Conservation (phyloP, 805 yeast genomes). For the Candida sphagnicola region DNA sequence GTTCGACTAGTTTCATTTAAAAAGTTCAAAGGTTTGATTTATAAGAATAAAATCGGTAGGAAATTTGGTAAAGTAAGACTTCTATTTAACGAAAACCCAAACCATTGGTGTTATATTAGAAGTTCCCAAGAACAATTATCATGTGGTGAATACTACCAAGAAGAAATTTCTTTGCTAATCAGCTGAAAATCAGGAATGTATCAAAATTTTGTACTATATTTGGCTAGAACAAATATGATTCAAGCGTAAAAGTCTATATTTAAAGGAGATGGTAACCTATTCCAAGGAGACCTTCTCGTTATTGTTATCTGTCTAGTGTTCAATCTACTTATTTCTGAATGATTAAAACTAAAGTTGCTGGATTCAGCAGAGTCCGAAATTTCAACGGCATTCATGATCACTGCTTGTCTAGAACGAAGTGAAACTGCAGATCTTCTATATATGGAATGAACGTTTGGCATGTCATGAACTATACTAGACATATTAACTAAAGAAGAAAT, state of each 20-base stretch:
- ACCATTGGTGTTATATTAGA: neutral
- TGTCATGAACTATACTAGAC: neutral
- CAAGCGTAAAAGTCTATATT: conserved; percentile 3
- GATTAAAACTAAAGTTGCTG: conserved; percentile 6
- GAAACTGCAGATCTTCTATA: neutral
- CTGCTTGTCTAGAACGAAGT: neutral
- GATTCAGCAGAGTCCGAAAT: neutral
- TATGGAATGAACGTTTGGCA: neutral
- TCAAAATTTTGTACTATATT: no score
- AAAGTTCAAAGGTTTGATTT: conserved; percentile 2
- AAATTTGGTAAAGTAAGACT: neutral
- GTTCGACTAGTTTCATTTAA: neutral
- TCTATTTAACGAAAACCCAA: conserved; percentile 1
- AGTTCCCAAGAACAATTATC: neutral
- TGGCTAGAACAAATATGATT: no score
- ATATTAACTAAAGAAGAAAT: conserved; percentile 1
- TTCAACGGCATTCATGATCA: neutral
- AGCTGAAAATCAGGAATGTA: no score
- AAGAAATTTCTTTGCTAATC: neutral
- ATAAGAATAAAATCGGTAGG: neutral
- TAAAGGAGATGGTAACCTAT: conserved; percentile 2
- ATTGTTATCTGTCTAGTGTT: neutral
- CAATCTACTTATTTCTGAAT: conserved; percentile 5
- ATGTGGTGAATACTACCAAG: neutral
- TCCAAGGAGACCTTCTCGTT: neutral